Evolutionary conservation across 768 basidiomycete genomes (phyloP).

Genomic region (Lactarius evosmus): DNA sequence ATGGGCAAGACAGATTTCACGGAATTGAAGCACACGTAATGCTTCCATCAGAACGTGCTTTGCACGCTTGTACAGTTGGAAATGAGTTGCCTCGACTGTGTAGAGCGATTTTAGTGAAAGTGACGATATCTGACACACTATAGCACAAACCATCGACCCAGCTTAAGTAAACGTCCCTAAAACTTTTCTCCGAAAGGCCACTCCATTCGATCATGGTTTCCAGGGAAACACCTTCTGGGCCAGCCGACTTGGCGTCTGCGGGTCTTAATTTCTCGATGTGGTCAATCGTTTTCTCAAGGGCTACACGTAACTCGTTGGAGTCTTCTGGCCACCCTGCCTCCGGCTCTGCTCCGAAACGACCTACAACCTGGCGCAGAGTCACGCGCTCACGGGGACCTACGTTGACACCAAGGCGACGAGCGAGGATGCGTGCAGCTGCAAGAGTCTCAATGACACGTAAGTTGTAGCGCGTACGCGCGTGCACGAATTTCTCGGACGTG

Average conservation of each 20-base stretch:
- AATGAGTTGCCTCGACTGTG: slow-evolving; percentile 73
- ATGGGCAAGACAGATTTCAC: slow-evolving; percentile 48
- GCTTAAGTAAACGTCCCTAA: slow-evolving; percentile 67
- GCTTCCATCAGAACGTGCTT: slow-evolving; percentile 82
- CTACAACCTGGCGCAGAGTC: slow-evolving; percentile 65
- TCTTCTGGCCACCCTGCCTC: slow-evolving; percentile 43
- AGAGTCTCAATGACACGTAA: slow-evolving; percentile 90
- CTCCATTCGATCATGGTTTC: slow-evolving; percentile 70
- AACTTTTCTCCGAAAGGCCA: slow-evolving; percentile 51
- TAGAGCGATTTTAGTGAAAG: background rate
- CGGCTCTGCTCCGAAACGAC: slow-evolving; percentile 49
- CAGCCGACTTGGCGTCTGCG: slow-evolving; percentile 36
- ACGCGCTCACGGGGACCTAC: slow-evolving; percentile 47
- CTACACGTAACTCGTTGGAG: slow-evolving; percentile 44
- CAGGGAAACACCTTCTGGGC: slow-evolving; percentile 60
- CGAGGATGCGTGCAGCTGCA: slow-evolving; percentile 72
- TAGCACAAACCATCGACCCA: slow-evolving; percentile 68
- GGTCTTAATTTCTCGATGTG: slow-evolving; percentile 56
- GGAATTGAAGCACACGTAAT: slow-evolving; percentile 75
- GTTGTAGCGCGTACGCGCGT: slow-evolving; percentile 79
- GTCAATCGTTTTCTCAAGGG: slow-evolving; percentile 45
- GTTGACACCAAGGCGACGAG: slow-evolving; percentile 50
- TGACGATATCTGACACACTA: background rate
- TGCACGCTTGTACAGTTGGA: slow-evolving; percentile 80
- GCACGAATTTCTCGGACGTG: slow-evolving; percentile 73